phyloP scores from a whole-genome alignment of 2,329 filamentous ascomycete species.

The Hypocreales sp. region DNA sequence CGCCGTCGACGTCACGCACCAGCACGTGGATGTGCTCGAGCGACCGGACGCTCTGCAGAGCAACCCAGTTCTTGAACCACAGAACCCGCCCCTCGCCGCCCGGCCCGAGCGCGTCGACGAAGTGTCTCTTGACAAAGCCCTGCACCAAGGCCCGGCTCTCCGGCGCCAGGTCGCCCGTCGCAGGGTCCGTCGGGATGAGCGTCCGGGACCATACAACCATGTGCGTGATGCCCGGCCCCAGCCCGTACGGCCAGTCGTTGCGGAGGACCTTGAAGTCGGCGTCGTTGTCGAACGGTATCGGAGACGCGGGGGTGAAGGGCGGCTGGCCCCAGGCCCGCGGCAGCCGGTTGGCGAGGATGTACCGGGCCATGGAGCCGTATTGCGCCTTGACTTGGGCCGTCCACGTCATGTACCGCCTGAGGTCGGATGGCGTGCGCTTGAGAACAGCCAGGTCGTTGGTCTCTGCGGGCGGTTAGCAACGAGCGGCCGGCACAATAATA shows the following conservation, averaged over 20 bases:
- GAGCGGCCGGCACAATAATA: not conserved
- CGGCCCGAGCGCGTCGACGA: slow-evolving; percentile 40
- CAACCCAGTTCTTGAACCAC: slow-evolving; percentile 94
- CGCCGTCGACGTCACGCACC: slow-evolving; percentile 37
- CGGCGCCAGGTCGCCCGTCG: slow-evolving; percentile 56
- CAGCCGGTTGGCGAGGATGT: slow-evolving; percentile 59
- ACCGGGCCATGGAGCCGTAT: slow-evolving; percentile 70
- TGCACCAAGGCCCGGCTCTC: slow-evolving; percentile 49
- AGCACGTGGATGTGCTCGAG: slow-evolving; percentile 83
- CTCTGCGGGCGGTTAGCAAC: slow-evolving; percentile 13
- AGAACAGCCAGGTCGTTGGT: slow-evolving; percentile 55
- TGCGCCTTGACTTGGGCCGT: slow-evolving; percentile 51
- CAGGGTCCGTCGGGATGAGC: slow-evolving; percentile 52
- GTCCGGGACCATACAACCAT: slow-evolving; percentile 90
- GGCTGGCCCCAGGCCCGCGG: slow-evolving; percentile 47
- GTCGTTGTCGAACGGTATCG: slow-evolving; percentile 33
- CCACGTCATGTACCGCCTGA: slow-evolving; percentile 68
- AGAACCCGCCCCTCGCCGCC: slow-evolving; percentile 38
- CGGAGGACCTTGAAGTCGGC: slow-evolving; percentile 55
- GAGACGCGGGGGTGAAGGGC: slow-evolving; percentile 36
- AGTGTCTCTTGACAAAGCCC: slow-evolving; percentile 54
- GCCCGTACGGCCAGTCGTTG: slow-evolving; percentile 91
- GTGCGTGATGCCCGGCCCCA: slow-evolving; percentile 53
- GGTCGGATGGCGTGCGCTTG: slow-evolving; percentile 65
- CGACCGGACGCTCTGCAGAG: slow-evolving; percentile 72